Percentiles rank a stretch among this genome's conserved stretches.
phyloP scores from a whole-genome alignment of 225 moss, liverwort and hornwort genomes.

The Marchantia paleacea region DNA sequence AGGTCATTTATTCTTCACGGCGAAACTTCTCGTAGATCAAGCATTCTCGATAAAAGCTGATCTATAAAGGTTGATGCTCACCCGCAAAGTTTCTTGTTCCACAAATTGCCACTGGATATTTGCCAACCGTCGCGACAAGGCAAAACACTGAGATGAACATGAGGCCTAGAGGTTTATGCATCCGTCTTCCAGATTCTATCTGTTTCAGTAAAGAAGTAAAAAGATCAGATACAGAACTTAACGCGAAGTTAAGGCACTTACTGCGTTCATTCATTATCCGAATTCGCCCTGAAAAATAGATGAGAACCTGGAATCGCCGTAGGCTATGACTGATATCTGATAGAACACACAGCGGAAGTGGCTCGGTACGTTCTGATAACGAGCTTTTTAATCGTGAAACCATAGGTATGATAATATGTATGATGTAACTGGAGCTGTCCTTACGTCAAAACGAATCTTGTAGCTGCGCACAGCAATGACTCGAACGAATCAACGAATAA shows the following conservation, averaged over 20 bases:
- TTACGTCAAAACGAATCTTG: too few species aligned
- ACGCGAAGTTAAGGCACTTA: too few species aligned
- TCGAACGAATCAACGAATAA: not conserved
- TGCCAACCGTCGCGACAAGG: slow-evolving; percentile 90
- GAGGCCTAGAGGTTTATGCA: slow-evolving; percentile 81
- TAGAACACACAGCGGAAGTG: too few species aligned
- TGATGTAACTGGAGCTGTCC: too few species aligned
- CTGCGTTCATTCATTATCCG: too few species aligned
- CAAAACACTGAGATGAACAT: slow-evolving; percentile 97
- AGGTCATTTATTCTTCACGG: too few species aligned
- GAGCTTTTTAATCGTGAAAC: too few species aligned
- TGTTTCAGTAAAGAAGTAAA: slow-evolving; percentile 37
- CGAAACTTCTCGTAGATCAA: too few species aligned
- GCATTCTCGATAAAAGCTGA: too few species aligned
- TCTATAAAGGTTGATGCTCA: slow-evolving; percentile 16
- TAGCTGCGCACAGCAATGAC: not conserved
- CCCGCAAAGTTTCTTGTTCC: slow-evolving; percentile 96
- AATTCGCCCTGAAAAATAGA: not conserved
- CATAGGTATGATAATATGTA: too few species aligned
- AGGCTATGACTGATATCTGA: slow-evolving; percentile 47
- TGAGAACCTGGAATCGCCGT: not conserved
- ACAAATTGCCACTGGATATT: slow-evolving; percentile 97
- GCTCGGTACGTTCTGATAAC: too few species aligned
- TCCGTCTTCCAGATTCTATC: slow-evolving; percentile 96
- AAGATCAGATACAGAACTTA: not conserved